Base-by-base conservation (phyloP, 768 basidiomycete species). In the Myochromella boudieri region DNA sequence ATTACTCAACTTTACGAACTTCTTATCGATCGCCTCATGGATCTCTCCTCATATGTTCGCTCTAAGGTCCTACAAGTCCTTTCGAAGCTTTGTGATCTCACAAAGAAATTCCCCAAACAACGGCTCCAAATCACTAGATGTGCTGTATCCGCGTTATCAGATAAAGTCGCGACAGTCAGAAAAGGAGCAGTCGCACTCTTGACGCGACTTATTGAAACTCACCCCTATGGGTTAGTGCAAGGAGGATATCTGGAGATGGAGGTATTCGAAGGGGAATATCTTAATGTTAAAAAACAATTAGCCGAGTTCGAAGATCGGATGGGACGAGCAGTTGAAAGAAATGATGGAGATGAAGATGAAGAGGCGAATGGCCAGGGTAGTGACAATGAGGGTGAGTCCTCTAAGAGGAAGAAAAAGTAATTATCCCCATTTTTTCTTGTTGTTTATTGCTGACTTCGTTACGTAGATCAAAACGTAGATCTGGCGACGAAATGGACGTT, bases 81-180 rank as follows among this genome's bases (percentile, higher is more conserved):
- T 39, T 73, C 80, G 33, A 84, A 83, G 58, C 74, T 97, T 3
- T 88, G 87, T 62, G 69, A 72, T 11, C 81, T 95, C 41, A 77
- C 87, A 21, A 72, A 75, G 61, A 92, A 91, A 58, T 94, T 93
- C 66, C 92, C 93, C 0, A 89, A 91, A 63, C 87, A 94, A 51
- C 80, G 95, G 0, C 72, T 91, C 25, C 70, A 73, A 15, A 81
- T 94, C 26, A 86, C 93, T 4, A 72, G 76, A 39, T 80, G 82
- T n/a, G 87, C 93, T 0, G 82, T 90, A 25, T 79, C 74, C 2
- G 84, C 88, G 21, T 73, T 99, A 38, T 85, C 92, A 55, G 95
- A 98, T 70, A 98, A 98, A 68, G 84, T 82, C 1, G 81, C 91
- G 15, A 82, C 77, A 5, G 95, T 95, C n/a, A 77, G 97, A 57